Conservation (phyloP, 2,329 filamentous ascomycete genomes). For the Penicillium sp. region DNA sequence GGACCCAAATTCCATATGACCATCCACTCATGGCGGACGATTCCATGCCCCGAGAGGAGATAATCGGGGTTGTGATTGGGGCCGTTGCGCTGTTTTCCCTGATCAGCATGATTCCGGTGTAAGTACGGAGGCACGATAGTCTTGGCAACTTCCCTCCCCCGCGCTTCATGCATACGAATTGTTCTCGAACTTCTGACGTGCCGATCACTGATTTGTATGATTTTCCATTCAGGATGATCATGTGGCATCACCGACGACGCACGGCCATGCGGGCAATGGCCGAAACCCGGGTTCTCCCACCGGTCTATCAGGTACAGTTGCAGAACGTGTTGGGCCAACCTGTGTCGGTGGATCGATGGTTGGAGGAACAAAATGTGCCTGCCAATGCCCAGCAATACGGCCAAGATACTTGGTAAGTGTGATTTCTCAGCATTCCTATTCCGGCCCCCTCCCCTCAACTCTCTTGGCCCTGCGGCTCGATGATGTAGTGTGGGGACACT, state of each 20-base stretch:
- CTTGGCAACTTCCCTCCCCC: slow-evolving; percentile 8
- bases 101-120: slow-evolving; percentile 33
- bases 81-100: slow-evolving; percentile 28
- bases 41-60: slow-evolving; percentile 21
- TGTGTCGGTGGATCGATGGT: slow-evolving; percentile 28
- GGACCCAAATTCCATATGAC: slow-evolving; percentile 11
- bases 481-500: slow-evolving; percentile 10
- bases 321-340: slow-evolving; percentile 14
- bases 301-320: slow-evolving; percentile 13
- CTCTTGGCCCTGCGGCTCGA: slow-evolving; percentile 18
- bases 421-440: slow-evolving; percentile 4
- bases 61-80: slow-evolving; percentile 32
- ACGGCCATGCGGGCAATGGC: slow-evolving; percentile 11
- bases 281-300: not conserved
- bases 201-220: slow-evolving; percentile 2
- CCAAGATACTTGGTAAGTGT: slow-evolving; percentile 31
- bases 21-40: slow-evolving; percentile 24
- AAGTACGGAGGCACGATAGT: slow-evolving; percentile 14
- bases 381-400: slow-evolving; percentile 20
- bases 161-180: slow-evolving; percentile 15
- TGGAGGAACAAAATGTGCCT: slow-evolving; percentile 24
- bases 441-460: not conserved
- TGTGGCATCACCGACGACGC: slow-evolving; percentile 24
- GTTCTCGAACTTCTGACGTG: slow-evolving; percentile 12
- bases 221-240: slow-evolving; percentile 19